phyloP scores from a whole-genome alignment of 371 early-diverging fungal species.

The Apophysomyces elegans region DNA sequence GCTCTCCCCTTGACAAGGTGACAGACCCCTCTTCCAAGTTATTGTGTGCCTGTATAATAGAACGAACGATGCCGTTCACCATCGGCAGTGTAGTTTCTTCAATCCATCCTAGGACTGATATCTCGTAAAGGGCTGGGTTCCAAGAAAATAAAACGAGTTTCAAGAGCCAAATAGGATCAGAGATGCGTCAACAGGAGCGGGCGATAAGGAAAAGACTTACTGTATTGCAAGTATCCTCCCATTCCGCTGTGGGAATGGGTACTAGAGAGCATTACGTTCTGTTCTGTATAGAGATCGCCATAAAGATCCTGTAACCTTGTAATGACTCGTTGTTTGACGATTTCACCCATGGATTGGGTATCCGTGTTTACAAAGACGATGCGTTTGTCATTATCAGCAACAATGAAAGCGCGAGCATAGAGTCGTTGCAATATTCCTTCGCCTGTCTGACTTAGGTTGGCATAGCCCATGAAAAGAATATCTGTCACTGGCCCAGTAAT shows the following conservation, averaged over 20 bases:
- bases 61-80: slow-evolving; percentile 58
- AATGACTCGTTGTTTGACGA: slow-evolving; percentile 44
- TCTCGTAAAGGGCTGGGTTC: slow-evolving; percentile 38
- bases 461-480: slow-evolving; percentile 65
- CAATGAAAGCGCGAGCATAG: slow-evolving; percentile 61
- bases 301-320: slow-evolving; percentile 26
- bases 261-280: slow-evolving; percentile 68
- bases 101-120: slow-evolving; percentile 50
- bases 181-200: background rate
- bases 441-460: slow-evolving; percentile 51
- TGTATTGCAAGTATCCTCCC: slow-evolving; percentile 57
- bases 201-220: slow-evolving; percentile 24
- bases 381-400: slow-evolving; percentile 43
- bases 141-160: background rate
- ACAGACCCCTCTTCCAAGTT: slow-evolving; percentile 43
- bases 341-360: slow-evolving; percentile 51
- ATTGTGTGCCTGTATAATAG: slow-evolving; percentile 63
- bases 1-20: slow-evolving; percentile 39
- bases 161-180: background rate
- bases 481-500: slow-evolving; percentile 51
- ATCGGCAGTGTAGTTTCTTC: slow-evolving; percentile 59
- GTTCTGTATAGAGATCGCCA: slow-evolving; percentile 36
- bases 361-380: slow-evolving; percentile 65
- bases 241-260: slow-evolving; percentile 72
- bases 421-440: slow-evolving; percentile 64